Percentiles rank a stretch among this genome's conserved stretches.
phyloP scores from a whole-genome alignment of 2,329 filamentous ascomycete genomes.

The Fusarium redolens region DNA sequence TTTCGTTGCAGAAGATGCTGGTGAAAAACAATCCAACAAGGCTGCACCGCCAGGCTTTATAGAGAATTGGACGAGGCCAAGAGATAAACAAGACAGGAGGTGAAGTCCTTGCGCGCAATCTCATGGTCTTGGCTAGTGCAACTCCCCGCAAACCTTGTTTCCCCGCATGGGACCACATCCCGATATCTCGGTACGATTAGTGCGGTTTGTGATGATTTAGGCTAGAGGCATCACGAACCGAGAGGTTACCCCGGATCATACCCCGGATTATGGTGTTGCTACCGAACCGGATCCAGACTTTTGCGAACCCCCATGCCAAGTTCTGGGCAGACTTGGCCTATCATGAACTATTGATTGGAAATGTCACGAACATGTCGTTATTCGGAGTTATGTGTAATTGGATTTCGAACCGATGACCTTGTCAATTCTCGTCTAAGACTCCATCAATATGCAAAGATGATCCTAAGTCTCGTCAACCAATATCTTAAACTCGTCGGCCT shows the following conservation, averaged over 20 bases:
- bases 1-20: conserved; percentile 11
- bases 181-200: conserved; percentile 19
- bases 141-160: conserved; percentile 25
- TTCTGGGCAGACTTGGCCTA: conserved; percentile 3
- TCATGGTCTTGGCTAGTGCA: conserved; percentile 17
- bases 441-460: not conserved
- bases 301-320: conserved; percentile 7
- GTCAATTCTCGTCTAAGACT: no score
- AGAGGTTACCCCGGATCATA: conserved; percentile 18
- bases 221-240: conserved; percentile 30
- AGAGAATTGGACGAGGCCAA: conserved; percentile 12
- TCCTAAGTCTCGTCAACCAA: no score
- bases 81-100: conserved; percentile 4
- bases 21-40: not conserved
- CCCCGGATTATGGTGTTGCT: conserved; percentile 16
- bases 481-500: not conserved
- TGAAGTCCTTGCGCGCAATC: not conserved
- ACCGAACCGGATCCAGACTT: conserved; percentile 33
- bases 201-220: conserved; percentile 6
- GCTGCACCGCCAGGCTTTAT: conserved; percentile 14
- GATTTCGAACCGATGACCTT: not conserved
- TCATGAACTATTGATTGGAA: conserved; percentile 1
- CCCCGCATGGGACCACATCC: conserved; percentile 35
- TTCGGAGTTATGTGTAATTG: not conserved
- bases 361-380: not conserved